phyloP scores from a whole-genome alignment of 495 filamentous ascomycete genomes.

The Elaphomyces granulatus region DNA sequence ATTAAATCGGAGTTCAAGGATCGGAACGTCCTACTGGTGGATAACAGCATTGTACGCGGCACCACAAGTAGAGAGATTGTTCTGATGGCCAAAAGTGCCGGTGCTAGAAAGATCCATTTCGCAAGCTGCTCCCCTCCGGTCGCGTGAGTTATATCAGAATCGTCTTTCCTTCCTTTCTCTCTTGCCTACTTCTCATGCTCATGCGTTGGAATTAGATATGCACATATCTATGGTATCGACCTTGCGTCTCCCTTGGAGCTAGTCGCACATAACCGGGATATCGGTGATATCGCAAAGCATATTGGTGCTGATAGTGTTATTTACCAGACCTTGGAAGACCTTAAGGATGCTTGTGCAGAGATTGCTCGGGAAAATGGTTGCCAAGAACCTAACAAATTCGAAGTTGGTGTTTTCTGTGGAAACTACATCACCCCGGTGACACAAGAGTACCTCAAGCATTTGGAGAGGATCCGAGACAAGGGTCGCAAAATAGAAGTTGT shows the following conservation, averaged over 20 bases:
- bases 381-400: slow-evolving; percentile 49
- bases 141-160: slow-evolving; percentile 30
- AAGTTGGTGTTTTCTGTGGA: slow-evolving; percentile 94
- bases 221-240: slow-evolving; percentile 80
- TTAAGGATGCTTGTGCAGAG: slow-evolving; percentile 67
- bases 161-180: no score
- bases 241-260: slow-evolving; percentile 71
- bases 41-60: slow-evolving; percentile 88
- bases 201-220: slow-evolving; percentile 34
- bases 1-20: slow-evolving; percentile 80
- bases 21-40: slow-evolving; percentile 72
- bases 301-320: slow-evolving; percentile 90
- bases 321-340: slow-evolving; percentile 73
- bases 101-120: slow-evolving; percentile 82
- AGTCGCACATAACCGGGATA: slow-evolving; percentile 64
- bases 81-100: slow-evolving; percentile 80
- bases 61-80: slow-evolving; percentile 90
- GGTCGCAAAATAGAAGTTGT: slow-evolving; percentile 56
- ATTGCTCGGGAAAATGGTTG: slow-evolving; percentile 40
- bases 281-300: slow-evolving; percentile 52
- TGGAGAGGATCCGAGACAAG: slow-evolving; percentile 62
- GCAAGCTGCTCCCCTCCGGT: slow-evolving; percentile 80
- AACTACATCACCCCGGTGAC: slow-evolving; percentile 75
- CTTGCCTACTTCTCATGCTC: no score
- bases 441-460: slow-evolving; percentile 73